Evolutionary conservation across 345 rosid genomes (phyloP), one percentile per base, ranked within the genome.

Genomic region (Populus pruinosa): DNA sequence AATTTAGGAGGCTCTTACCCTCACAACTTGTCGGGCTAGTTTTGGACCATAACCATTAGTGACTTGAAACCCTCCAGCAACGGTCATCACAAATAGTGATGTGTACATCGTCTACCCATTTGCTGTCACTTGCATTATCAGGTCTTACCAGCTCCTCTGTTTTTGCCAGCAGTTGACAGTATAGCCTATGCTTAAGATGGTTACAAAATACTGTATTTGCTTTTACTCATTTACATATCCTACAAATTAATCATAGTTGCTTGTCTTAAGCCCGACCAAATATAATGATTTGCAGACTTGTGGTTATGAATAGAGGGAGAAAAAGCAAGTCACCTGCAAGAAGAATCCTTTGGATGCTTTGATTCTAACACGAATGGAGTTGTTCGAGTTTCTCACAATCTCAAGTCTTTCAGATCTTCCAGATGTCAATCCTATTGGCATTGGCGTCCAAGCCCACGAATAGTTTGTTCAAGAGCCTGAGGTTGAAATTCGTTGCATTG

Each of bases 31-130:
- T 41, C 86, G 81, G 21, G 94, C 91, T 71, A 72, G 76, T 17
- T 74, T 11, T 0, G 86, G 88, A 39, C 92, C 94, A 36, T 89
- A 87, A 39, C 90, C 92, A 72, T 91, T 88, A 20, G 92, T 88
- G 55, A 91, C 83, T 77, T 87, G 91, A 81, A 85, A 0, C n/a
- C 66, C 29, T 10, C 75, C 81, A 2, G 79, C 2, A 35, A 80
- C 39, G 7, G 18, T 69, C 69, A 87, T 79, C 70, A 36, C 82
- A 72, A 91, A 91, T 6, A 89, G 89, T 0, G 91, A 88, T 5
- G 91, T 90, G 75, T 91, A 39, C 87, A 9, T 82, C 79, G 16
- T 85, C 80, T 29, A 84, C 87, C 94, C 92, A 88, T 53, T 78
- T 82, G 18, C 70, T 76, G 0, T 47, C 75, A 23, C 80, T 89